A percentile compares a stretch with the other conserved stretches of the same genome.
Conservation (phyloP, 805 yeast species). For the Myxozyma geophila region DNA sequence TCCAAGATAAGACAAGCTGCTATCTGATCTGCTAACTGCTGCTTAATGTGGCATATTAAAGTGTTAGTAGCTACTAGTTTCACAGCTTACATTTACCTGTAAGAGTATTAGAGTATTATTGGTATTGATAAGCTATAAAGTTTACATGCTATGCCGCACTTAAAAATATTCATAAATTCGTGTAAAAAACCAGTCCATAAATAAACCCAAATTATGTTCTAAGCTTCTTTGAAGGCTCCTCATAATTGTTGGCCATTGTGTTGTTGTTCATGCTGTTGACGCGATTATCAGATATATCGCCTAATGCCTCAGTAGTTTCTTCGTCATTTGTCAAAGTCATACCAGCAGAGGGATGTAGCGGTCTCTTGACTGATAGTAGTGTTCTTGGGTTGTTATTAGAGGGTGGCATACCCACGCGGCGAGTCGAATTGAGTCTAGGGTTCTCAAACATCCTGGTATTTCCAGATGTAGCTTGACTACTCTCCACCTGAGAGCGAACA, state of each 20-base stretch:
- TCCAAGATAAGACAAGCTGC: constrained; percentile 23
- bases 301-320: background rate
- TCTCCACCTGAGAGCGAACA: constrained; percentile 5
- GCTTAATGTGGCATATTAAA: background rate
- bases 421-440: constrained; percentile 3
- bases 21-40: constrained; percentile 16
- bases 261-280: background rate
- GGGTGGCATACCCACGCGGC: constrained; percentile 21
- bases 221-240: background rate
- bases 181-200: too few species aligned
- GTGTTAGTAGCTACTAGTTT: constrained; percentile 18
- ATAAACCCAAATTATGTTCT: too few species aligned
- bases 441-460: constrained; percentile 14
- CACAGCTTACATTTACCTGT: constrained; percentile 15
- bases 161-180: too few species aligned
- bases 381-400: background rate
- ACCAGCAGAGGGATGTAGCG: background rate
- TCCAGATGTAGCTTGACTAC: background rate
- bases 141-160: too few species aligned
- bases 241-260: background rate
- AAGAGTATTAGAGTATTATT: background rate
- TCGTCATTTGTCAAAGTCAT: background rate
- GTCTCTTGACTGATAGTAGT: constrained; percentile 10
- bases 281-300: background rate
- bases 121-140: too few species aligned